phyloP scores from a whole-genome alignment of 352 stramenopile species.

The Globisporangium heterothallicum region DNA sequence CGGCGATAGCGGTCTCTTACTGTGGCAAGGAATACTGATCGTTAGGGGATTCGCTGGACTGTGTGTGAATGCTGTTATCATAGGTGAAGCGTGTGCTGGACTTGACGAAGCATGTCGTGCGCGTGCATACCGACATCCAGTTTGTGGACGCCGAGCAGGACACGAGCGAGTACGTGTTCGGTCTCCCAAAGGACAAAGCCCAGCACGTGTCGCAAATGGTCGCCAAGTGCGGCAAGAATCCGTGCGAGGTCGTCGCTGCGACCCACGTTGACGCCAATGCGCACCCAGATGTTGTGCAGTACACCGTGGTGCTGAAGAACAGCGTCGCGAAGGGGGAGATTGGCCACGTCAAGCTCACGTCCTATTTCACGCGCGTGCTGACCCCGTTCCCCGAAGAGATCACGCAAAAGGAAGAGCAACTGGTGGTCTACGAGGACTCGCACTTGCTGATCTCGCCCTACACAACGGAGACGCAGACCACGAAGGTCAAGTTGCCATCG shows the following conservation, averaged over 20 bases:
- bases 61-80: not conserved
- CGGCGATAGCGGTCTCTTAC: not conserved
- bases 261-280: conserved; percentile 23
- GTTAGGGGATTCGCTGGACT: not conserved
- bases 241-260: conserved; percentile 56
- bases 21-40: too few species aligned
- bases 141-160: conserved; percentile 58
- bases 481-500: conserved; percentile 80
- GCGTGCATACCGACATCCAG: conserved; percentile 62
- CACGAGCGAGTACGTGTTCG: conserved; percentile 58
- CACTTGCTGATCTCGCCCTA: conserved; percentile 75
- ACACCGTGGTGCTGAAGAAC: conserved; percentile 68
- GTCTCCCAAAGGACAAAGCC: conserved; percentile 50
- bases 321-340: conserved; percentile 41
- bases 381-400: conserved; percentile 75
- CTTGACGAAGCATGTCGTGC: conserved; percentile 80
- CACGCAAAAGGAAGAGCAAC: conserved; percentile 78
- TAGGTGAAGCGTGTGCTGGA: conserved; percentile 77
- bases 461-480: conserved; percentile 71
- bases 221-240: conserved; percentile 68
- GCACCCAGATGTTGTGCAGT: conserved; percentile 39
- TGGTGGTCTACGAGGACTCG: conserved; percentile 70
- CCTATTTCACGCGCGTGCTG: conserved; percentile 75
- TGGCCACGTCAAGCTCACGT: conserved; percentile 66
- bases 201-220: conserved; percentile 50